phyloP scores from a whole-genome alignment of 768 basidiomycete species.

The Mycena floridula region DNA sequence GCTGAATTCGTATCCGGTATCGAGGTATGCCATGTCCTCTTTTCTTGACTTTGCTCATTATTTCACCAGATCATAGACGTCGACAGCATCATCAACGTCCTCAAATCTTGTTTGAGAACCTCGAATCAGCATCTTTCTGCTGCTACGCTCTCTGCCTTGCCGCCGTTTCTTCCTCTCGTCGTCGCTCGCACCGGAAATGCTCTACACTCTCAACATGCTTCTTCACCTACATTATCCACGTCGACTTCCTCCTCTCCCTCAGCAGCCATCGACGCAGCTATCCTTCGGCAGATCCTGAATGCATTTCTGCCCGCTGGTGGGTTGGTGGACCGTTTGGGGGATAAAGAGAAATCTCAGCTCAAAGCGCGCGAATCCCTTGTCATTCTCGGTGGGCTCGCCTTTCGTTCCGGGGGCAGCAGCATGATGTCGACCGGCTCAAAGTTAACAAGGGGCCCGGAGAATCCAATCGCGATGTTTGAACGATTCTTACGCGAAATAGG shows the following conservation, averaged over 20 bases:
- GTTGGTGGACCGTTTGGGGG: slow-evolving; percentile 78
- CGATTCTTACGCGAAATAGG: slow-evolving; percentile 65
- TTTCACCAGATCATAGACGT: slow-evolving; percentile 58
- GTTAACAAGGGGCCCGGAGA: slow-evolving; percentile 60
- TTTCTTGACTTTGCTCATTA: slow-evolving; percentile 6
- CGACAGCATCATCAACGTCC: slow-evolving; percentile 59
- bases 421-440: slow-evolving; percentile 38
- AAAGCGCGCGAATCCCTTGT: slow-evolving; percentile 77
- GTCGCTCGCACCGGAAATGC: slow-evolving; percentile 33
- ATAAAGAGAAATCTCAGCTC: slow-evolving; percentile 66
- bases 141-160: slow-evolving; percentile 68
- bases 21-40: slow-evolving; percentile 42
- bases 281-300: slow-evolving; percentile 60
- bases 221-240: slow-evolving; percentile 46
- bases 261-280: slow-evolving; percentile 42
- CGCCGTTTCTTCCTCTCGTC: slow-evolving; percentile 59
- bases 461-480: slow-evolving; percentile 66
- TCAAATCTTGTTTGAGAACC: slow-evolving; percentile 73
- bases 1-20: slow-evolving; percentile 63
- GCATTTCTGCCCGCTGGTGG: slow-evolving; percentile 74
- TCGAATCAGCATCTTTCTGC: slow-evolving; percentile 78
- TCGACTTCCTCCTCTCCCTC: slow-evolving; percentile 38
- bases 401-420: slow-evolving; percentile 46
- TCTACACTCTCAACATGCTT: slow-evolving; percentile 18
- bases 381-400: slow-evolving; percentile 65